Conservation (phyloP, 148 eudicot species). For the Fallopia convolvulus region DNA sequence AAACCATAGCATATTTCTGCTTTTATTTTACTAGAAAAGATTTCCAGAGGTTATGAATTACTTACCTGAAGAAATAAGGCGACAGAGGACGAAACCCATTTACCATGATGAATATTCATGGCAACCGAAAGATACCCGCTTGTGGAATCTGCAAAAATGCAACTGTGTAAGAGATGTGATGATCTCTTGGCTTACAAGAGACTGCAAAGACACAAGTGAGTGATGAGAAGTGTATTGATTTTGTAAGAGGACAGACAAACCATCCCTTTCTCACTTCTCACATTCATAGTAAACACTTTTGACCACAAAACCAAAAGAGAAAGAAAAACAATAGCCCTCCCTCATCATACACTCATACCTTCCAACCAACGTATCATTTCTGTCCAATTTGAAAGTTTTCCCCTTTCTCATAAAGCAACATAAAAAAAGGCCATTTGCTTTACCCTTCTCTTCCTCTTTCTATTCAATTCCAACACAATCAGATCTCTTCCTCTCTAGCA, state of each 20-base stretch:
- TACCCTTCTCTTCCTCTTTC: slow-evolving; percentile 17
- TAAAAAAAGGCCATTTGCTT: slow-evolving; percentile 20
- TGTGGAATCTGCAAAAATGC: not conserved
- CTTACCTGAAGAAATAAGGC: not conserved
- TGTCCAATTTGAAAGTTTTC: slow-evolving; percentile 1
- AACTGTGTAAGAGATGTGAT: not conserved
- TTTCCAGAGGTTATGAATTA: not conserved
- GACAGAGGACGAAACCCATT: not conserved
- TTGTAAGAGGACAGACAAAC: not conserved
- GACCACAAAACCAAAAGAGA: not conserved
- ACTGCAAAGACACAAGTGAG: not conserved
- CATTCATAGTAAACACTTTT: not conserved
- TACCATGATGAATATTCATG: no score
- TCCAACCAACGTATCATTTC: not conserved
- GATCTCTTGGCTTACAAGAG: not conserved
- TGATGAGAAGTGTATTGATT: not conserved
- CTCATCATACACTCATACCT: slow-evolving; percentile 4
- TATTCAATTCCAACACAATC: not conserved
- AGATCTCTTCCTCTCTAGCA: not conserved
- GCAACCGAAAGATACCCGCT: not conserved
- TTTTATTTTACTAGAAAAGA: no score
- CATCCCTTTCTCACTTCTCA: not conserved
- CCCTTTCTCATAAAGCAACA: slow-evolving; percentile 17
- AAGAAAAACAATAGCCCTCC: not conserved
- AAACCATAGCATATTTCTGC: not conserved